Base-by-base conservation (phyloP, 108 stramenopile genomes). In the Pseudonitzschia multiseries region DNA sequence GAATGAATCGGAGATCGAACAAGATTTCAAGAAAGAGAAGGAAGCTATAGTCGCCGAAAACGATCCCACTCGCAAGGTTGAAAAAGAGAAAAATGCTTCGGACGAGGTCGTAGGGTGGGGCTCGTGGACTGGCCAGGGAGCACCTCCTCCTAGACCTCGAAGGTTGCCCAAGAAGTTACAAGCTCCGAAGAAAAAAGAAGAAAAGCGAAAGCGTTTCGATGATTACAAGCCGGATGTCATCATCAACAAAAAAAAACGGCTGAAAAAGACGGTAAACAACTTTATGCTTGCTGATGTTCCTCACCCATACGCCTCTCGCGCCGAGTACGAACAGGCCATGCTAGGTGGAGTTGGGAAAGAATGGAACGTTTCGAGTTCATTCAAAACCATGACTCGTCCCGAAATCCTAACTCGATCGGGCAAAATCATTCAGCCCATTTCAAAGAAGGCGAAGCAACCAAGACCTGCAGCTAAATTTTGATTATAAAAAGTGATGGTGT, bases 281-380 rank as follows among this genome's bases (percentile, higher is more conserved):
- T 96, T 86, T 75, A 93, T 94, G 84, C 65, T 97, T 33, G 73
- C 81, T 43, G 86, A 92, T 27, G 88, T 99, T 17, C 99, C 99
- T 14, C 96, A 98, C 79, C 99, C 99, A 12, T 99, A 94, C 79
- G 93, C 84, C 43, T 86, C 88, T 48, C 84, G 96, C 29, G 96
- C 90, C 67, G 94, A 99, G 77, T 99, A 99, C 77, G 98, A 99
- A 77, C 82, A 79, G 31, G 88, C 95, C 27, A 90, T 98, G 86
- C 82, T 89, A 26, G 96, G 96, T 24, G 93, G 96, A 22, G 68
- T 99, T 20, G 99, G 99, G 22, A 72, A 65, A 40, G 99, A 99
- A 79, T 99, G 97, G 97, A 98, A 98, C 71, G 93, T 97, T 0
- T 81, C 84, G 10, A 69, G 85, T 32, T 85, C 90, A 20, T 87